phyloP scores from a whole-genome alignment of 2,329 filamentous ascomycete genomes.

The Xylariaceae sp. region DNA sequence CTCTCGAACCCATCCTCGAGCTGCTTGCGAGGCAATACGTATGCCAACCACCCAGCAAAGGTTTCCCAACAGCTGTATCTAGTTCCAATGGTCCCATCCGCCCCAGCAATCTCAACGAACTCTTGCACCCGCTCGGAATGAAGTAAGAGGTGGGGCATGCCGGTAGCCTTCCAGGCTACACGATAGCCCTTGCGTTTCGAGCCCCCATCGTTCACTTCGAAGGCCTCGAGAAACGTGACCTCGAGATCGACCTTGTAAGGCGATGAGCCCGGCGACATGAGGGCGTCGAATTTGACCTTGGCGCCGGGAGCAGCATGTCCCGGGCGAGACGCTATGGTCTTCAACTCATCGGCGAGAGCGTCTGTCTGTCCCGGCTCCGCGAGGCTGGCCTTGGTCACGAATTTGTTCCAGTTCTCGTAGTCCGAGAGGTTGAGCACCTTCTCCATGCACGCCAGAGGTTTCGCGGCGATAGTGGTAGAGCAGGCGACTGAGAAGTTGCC shows the following conservation, averaged over 20 bases:
- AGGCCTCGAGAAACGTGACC: constrained; percentile 9
- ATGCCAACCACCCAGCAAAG: constrained; percentile 7
- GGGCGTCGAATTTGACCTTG: constrained; percentile 9
- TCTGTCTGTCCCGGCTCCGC: not conserved
- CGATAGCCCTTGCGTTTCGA: constrained; percentile 4
- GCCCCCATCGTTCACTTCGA: not conserved
- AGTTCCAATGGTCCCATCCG: constrained; percentile 1
- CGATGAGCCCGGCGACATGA: constrained; percentile 7
- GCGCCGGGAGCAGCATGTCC: constrained; percentile 6
- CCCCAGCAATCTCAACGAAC: constrained; percentile 2
- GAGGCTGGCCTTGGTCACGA: constrained; percentile 7
- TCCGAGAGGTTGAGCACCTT: constrained; percentile 9
- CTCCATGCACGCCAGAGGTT: constrained; percentile 4
- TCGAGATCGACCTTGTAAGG: constrained; percentile 12
- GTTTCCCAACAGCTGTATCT: constrained; percentile 16
- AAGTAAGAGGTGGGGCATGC: constrained; percentile 10
- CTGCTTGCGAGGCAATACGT: constrained; percentile 10
- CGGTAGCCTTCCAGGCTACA: constrained; percentile 10
- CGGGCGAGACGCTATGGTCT: not conserved
- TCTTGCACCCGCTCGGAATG: constrained; percentile 17
- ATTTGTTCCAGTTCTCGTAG: constrained; percentile 15
- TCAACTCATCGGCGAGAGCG: not conserved
- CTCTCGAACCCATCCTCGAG: constrained; percentile 13
- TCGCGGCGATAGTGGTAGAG: constrained; percentile 8
- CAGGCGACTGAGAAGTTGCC: constrained; percentile 14